phyloP scores from a whole-genome alignment of 1,284 basidiomycete species.

The Pseudozyma flocculosa region DNA sequence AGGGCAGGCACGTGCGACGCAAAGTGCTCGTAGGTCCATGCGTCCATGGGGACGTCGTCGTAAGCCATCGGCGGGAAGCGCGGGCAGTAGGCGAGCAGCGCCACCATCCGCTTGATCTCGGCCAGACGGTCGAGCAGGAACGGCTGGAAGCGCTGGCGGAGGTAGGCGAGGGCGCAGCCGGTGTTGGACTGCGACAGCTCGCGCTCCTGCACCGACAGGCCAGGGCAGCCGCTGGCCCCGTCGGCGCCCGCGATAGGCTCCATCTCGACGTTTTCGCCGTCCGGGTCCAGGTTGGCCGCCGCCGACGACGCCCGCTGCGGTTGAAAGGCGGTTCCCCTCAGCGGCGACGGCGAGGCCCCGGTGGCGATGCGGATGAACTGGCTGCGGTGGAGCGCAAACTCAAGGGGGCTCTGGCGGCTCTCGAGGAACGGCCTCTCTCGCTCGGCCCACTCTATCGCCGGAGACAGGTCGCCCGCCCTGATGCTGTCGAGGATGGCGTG shows the following conservation, averaged over 20 bases:
- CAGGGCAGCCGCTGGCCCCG: not conserved
- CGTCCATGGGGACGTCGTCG: constrained; percentile 19
- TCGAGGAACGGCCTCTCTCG: constrained; percentile 26
- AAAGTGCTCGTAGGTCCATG: constrained; percentile 11
- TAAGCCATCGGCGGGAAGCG: constrained; percentile 14
- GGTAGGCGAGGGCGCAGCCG: constrained; percentile 70
- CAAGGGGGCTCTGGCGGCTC: constrained; percentile 32
- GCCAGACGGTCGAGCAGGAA: constrained; percentile 69
- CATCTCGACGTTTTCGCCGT: constrained; percentile 41
- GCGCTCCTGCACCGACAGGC: too few relatives aligned
- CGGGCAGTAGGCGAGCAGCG: constrained; percentile 73
- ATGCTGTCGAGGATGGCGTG: constrained; percentile 20
- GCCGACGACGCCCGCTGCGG: not conserved
- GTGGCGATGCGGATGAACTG: constrained; percentile 45
- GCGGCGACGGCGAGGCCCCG: constrained; percentile 3
- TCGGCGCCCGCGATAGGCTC: constrained; percentile 2
- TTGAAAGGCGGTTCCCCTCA: too few relatives aligned
- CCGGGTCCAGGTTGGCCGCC: constrained; percentile 18
- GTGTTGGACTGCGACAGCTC: constrained; percentile 22
- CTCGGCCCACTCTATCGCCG: constrained; percentile 44
- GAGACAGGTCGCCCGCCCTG: constrained; percentile 30
- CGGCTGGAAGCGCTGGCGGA: constrained; percentile 67
- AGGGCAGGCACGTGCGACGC: constrained; percentile 25
- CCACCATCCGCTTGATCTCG: constrained; percentile 76
- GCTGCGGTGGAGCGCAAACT: constrained; percentile 46